Percentiles rank a stretch among this genome's conserved stretches.
Evolutionary conservation across 2,329 filamentous ascomycete species (phyloP).

Genomic region (Aspergillus niger): DNA sequence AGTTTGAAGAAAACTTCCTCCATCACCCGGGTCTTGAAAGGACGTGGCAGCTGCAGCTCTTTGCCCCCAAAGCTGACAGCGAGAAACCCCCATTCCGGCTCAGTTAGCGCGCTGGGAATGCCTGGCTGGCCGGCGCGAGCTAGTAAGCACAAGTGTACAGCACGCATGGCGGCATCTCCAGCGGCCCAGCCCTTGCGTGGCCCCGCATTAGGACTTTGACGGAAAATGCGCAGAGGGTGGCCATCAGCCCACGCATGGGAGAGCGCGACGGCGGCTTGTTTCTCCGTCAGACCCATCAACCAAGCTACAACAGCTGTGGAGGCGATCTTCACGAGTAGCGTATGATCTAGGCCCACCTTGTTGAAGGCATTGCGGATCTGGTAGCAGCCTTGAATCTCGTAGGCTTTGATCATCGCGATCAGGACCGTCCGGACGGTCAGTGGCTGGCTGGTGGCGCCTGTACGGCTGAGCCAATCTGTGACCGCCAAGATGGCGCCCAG

Average conservation of each 20-base stretch:
- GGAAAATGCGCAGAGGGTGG: conserved; percentile 38
- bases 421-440: conserved; percentile 39
- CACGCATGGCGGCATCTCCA: background rate
- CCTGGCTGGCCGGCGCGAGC: background rate
- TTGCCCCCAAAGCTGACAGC: conserved; percentile 16
- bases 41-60: background rate
- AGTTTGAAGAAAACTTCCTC: conserved; percentile 16
- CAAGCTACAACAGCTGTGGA: conserved; percentile 42
- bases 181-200: conserved; percentile 46
- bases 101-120: conserved; percentile 30
- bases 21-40: conserved; percentile 6
- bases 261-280: conserved; percentile 38
- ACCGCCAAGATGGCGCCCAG: conserved; percentile 41
- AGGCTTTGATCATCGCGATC: conserved; percentile 42
- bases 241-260: conserved; percentile 47
- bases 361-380: conserved; percentile 45
- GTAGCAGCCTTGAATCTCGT: conserved; percentile 47
- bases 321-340: conserved; percentile 46
- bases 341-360: conserved; percentile 43
- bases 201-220: conserved; percentile 36
- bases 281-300: conserved; percentile 39
- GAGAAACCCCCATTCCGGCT: conserved; percentile 35
- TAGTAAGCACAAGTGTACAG: background rate
- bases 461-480: conserved; percentile 33
- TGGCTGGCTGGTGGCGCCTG: conserved; percentile 23